Evolutionary conservation across 192 early-diverging fungal genomes (phyloP).

Genomic region (Coemansia umbellata): DNA sequence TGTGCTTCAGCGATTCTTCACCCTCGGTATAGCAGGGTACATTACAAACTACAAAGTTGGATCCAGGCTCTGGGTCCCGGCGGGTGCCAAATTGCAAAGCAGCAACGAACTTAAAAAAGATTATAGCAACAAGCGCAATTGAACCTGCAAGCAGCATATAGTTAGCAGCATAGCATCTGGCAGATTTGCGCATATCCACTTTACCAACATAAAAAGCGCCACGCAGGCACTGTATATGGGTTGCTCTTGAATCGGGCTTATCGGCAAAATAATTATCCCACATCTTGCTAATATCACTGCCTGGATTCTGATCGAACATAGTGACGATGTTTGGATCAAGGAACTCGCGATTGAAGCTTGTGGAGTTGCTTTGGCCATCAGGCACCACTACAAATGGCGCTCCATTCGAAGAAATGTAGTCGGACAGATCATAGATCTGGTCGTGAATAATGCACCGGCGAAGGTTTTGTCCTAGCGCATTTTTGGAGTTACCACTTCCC

Average conservation of each 20-base stretch:
- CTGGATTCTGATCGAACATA: constrained; percentile 63
- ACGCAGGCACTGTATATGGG: constrained; percentile 71
- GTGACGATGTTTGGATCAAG: constrained; percentile 56
- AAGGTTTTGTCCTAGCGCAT: constrained; percentile 34
- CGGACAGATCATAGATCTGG: constrained; percentile 69
- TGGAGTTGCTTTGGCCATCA: constrained; percentile 34
- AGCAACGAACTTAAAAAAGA: constrained; percentile 95
- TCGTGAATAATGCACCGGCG: constrained; percentile 65
- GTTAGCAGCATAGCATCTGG: constrained; percentile 74
- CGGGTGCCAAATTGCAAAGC: constrained; percentile 80
- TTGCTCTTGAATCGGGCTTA: constrained; percentile 32
- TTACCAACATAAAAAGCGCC: constrained; percentile 82
- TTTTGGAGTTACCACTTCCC: constrained; percentile 45
- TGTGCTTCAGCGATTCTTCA: constrained; percentile 88
- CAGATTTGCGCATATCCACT: constrained; percentile 77
- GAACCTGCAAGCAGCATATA: constrained; percentile 82
- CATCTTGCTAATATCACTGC: constrained; percentile 59
- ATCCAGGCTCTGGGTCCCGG: constrained; percentile 74
- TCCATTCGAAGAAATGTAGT: constrained; percentile 55
- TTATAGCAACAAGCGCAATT: constrained; percentile 75
- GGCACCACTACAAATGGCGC: constrained; percentile 45
- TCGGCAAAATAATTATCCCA: constrained; percentile 58
- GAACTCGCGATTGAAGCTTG: constrained; percentile 51
- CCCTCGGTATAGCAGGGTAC: constrained; percentile 98
- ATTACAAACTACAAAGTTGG: constrained; percentile 90